A percentile compares a stretch with the other conserved stretches of the same genome.
Evolutionary conservation across 306 rosid species (phyloP).

Genomic region (Quercus alba): DNA sequence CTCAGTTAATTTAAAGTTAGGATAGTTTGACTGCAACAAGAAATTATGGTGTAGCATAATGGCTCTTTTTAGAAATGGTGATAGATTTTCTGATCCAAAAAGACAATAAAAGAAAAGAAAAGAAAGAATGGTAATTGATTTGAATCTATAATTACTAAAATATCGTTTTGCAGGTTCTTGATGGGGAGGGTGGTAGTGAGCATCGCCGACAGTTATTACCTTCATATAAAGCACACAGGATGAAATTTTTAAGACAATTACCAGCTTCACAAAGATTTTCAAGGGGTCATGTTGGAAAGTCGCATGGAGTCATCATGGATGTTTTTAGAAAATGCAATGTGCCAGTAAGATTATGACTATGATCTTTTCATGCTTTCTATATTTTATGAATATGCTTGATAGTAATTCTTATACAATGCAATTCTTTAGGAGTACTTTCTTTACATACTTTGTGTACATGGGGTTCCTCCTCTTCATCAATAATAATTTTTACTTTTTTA

Average conservation of each 20-base stretch:
- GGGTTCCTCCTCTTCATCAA: too few relatives aligned
- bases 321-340: slow-evolving; percentile 62
- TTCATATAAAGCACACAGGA: slow-evolving; percentile 81
- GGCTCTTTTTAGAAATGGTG: background rate
- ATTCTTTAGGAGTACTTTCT: background rate
- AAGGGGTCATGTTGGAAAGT: slow-evolving; percentile 59
- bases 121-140: background rate
- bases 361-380: background rate
- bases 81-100: background rate
- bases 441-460: too few relatives aligned
- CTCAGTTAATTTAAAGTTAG: background rate
- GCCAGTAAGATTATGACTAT: slow-evolving; percentile 44
- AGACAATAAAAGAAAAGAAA: background rate
- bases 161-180: slow-evolving; percentile 54
- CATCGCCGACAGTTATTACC: slow-evolving; percentile 68
- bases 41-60: background rate
- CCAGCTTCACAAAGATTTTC: slow-evolving; percentile 36
- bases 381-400: slow-evolving; percentile 4
- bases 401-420: background rate
- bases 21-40: background rate
- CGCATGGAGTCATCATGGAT: slow-evolving; percentile 40
- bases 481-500: too few relatives aligned
- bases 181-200: slow-evolving; percentile 81
- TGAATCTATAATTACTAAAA: background rate
- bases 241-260: slow-evolving; percentile 40